phyloP scores from a whole-genome alignment of 202 grass and related monocot species.

The Dendrocalamus latiflorus region DNA sequence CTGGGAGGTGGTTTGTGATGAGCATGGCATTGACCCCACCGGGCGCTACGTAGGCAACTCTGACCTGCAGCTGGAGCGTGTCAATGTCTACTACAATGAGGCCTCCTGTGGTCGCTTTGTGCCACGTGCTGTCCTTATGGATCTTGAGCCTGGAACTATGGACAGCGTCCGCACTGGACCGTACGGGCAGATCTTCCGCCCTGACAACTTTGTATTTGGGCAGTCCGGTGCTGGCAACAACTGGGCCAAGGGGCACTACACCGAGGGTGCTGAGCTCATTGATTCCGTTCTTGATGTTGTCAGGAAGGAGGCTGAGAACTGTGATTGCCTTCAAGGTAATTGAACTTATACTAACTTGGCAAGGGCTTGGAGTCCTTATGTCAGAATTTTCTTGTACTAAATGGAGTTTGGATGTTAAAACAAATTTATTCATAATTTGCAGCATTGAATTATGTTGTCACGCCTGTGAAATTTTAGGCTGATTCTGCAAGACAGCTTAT shows the following conservation, averaged over 20 bases:
- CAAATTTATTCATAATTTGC: too few relatives aligned
- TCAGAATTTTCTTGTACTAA: too few relatives aligned
- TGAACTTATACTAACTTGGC: background rate
- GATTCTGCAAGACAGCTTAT: too few relatives aligned
- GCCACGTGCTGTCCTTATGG: conserved; percentile 50
- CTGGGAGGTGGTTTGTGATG: conserved; percentile 49
- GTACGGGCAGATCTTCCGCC: conserved; percentile 54
- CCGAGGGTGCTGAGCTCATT: conserved; percentile 52
- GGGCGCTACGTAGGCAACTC: conserved; percentile 30
- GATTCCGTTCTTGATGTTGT: conserved; percentile 55
- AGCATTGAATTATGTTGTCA: too few relatives aligned
- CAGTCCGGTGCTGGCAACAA: conserved; percentile 58
- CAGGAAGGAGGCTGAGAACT: conserved; percentile 57
- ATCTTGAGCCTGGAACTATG: conserved; percentile 61
- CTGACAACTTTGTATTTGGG: conserved; percentile 57
- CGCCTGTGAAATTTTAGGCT: too few relatives aligned
- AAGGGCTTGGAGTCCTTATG: conserved; percentile 73
- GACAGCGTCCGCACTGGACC: conserved; percentile 52
- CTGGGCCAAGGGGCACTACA: conserved; percentile 62
- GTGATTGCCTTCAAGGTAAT: conserved; percentile 57
- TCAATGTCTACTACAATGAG: conserved; percentile 57
- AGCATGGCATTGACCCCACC: conserved; percentile 42
- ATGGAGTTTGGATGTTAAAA: conserved; percentile 55
- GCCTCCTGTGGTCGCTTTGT: conserved; percentile 35
- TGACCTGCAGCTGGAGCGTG: conserved; percentile 46